A percentile compares a stretch with the other conserved stretches of the same genome.
These are phyloP conservation scores for Aciculosporium take DNA, from an alignment of 2,329 filamentous ascomycete species.

Conservation along the genomic window DNA sequence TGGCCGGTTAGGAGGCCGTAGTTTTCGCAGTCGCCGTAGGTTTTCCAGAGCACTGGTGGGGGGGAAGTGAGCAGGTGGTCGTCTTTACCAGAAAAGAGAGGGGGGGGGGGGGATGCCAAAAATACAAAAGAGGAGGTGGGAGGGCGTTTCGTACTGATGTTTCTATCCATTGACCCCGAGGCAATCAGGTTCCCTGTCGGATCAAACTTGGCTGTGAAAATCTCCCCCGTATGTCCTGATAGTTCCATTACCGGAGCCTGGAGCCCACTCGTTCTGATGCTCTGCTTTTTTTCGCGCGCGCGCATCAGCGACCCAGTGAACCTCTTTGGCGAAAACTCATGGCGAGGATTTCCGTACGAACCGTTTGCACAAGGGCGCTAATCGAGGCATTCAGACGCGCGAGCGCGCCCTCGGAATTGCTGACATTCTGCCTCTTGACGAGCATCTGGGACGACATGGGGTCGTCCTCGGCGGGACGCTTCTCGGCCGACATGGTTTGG, in stretches of 20 bases:
- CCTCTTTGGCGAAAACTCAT: no score
- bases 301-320: not conserved
- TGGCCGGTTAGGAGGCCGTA: conserved; percentile 82
- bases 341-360: conserved; percentile 20
- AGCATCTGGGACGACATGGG: conserved; percentile 68
- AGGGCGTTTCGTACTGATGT: conserved; percentile 49
- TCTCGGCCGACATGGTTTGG: conserved; percentile 69
- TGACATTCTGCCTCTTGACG: conserved; percentile 75
- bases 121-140: no score
- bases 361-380: conserved; percentile 35
- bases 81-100: not conserved
- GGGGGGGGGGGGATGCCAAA: not conserved
- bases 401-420: conserved; percentile 31
- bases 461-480: conserved; percentile 75
- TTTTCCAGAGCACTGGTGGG: conserved; percentile 71
- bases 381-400: conserved; percentile 36
- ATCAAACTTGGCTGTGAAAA: conserved; percentile 85
- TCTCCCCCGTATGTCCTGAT: conserved; percentile 66
- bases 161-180: conserved; percentile 88
- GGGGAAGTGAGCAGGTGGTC: not conserved
- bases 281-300: no score
- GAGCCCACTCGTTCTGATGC: conserved; percentile 64
- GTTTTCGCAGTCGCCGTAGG: conserved; percentile 86
- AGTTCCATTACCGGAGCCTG: conserved; percentile 92
- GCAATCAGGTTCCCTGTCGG: conserved; percentile 78